Evolutionary conservation across 768 basidiomycete genomes (phyloP), one percentile per base, ranked within the genome.

Genomic region (Lentinula aciculospora): DNA sequence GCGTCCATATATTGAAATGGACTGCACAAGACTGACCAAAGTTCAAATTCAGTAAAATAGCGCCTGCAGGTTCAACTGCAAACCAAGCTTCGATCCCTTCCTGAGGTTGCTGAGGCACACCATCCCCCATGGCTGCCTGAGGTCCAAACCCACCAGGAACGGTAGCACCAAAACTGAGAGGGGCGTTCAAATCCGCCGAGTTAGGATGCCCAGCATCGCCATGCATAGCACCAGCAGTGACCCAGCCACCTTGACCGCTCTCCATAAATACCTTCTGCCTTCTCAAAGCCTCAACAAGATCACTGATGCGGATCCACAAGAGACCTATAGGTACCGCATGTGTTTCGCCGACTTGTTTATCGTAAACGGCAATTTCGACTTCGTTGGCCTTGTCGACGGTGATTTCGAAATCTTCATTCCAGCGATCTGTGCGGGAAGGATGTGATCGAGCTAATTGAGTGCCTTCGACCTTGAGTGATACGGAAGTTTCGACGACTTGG

Each of bases 11-110:
- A 34, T 36, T 56, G 37, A 23, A 21, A 62, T 29, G 59, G 55
- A 63, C 19, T 25, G 34, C 56, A 27, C 36, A 48, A 15, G 28
- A 77, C 93, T 68, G 69, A 96, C 96, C 84, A 69, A 99, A 98
- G 74, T 97, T 95, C 53, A 99, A 71, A 56, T 86, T 85, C 25
- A 99, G 73, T 44, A 84, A 81, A 63, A 99, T 80, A 19, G 95
- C 94, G 48, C 97, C 97, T n/a, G 90, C 94, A 46, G 97, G 96
- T 69, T 98, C 96, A 17, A 98, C 92, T 4, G 92, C 84, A 68
- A 98, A 98, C 95, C 95, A 98, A 0, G 91, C 93, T 62, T 97
- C 94, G 42, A 98, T 86, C 9, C 94, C 96, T 63, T 98, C 95
- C 8, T 73, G 64, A 8, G 71, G 66, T 28, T 53, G 51, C 12